Conservation (phyloP, 2,329 filamentous ascomycete species). For the Arthrobotrys musiformis region DNA sequence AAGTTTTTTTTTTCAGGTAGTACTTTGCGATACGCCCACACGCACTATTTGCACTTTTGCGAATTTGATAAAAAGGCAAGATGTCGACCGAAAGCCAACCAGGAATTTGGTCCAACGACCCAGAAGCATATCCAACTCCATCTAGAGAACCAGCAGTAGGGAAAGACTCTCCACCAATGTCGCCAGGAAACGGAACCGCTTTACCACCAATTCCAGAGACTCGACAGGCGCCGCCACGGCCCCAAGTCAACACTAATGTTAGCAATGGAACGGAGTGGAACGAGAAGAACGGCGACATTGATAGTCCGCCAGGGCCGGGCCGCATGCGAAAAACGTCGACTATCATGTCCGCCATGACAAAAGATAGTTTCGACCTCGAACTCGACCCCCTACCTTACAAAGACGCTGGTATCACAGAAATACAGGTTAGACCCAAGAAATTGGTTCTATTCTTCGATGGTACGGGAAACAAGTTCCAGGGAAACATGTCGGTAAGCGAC, state of each 20-base stretch:
- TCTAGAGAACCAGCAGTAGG: conserved; percentile 23
- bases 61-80: conserved; percentile 22
- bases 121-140: conserved; percentile 42
- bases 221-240: conserved; percentile 26
- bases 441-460: conserved; percentile 73
- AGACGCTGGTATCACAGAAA: conserved; percentile 49
- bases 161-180: conserved; percentile 54
- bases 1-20: conserved; percentile 1
- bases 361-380: conserved; percentile 51
- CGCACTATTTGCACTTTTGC: background rate
- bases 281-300: conserved; percentile 42
- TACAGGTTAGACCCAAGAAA: conserved; percentile 62
- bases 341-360: conserved; percentile 48
- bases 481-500: conserved; percentile 73
- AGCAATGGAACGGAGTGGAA: conserved; percentile 32
- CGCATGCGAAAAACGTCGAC: conserved; percentile 45
- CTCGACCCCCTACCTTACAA: conserved; percentile 47
- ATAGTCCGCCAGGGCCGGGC: conserved; percentile 40
- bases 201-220: conserved; percentile 44
- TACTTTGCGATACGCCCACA: background rate
- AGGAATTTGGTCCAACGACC: conserved; percentile 46
- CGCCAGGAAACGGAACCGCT: conserved; percentile 38
- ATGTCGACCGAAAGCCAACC: conserved; percentile 37
- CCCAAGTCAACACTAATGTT: conserved; percentile 35
- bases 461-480: conserved; percentile 73